These are phyloP conservation scores for Boletus vinaceobasis DNA, from an alignment of 768 basidiomycete species.

Conservation along the genomic window DNA sequence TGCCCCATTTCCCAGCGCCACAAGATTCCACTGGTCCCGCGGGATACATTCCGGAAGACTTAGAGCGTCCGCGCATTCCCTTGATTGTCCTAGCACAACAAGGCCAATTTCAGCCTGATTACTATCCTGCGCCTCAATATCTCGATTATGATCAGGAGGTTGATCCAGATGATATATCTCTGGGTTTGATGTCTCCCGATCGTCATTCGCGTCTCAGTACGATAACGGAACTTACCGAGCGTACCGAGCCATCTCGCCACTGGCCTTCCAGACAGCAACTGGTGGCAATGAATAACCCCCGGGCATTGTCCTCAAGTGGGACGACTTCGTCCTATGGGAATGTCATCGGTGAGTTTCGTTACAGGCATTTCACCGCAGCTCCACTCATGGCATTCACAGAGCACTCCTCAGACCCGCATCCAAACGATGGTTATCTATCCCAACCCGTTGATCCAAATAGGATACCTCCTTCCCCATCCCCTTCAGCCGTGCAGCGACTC, in stretches of 20 bases:
- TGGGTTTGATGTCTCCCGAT: conserved; percentile 32
- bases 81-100: conserved; percentile 62
- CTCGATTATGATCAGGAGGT: conserved; percentile 22
- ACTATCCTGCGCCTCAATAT: conserved; percentile 24
- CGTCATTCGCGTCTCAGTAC: conserved; percentile 48
- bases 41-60: conserved; percentile 25
- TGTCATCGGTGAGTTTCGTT: conserved; percentile 48
- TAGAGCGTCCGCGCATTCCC: conserved; percentile 49
- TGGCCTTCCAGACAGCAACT: conserved; percentile 44
- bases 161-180: conserved; percentile 29
- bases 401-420: conserved; percentile 4
- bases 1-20: conserved; percentile 18
- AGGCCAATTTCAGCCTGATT: conserved; percentile 35
- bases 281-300: conserved; percentile 37
- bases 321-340: conserved; percentile 62
- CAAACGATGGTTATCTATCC: conserved; percentile 3
- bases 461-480: conserved; percentile 63
- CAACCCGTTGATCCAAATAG: conserved; percentile 48
- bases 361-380: not conserved
- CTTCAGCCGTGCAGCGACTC: conserved; percentile 60
- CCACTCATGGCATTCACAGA: conserved; percentile 18
- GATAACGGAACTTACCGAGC: conserved; percentile 66
- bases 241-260: conserved; percentile 53
- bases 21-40: conserved; percentile 15
- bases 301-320: conserved; percentile 32